These are phyloP conservation scores for Trichoderma guizhouense DNA, from an alignment of 2,329 filamentous ascomycete genomes.

Conservation along the genomic window DNA sequence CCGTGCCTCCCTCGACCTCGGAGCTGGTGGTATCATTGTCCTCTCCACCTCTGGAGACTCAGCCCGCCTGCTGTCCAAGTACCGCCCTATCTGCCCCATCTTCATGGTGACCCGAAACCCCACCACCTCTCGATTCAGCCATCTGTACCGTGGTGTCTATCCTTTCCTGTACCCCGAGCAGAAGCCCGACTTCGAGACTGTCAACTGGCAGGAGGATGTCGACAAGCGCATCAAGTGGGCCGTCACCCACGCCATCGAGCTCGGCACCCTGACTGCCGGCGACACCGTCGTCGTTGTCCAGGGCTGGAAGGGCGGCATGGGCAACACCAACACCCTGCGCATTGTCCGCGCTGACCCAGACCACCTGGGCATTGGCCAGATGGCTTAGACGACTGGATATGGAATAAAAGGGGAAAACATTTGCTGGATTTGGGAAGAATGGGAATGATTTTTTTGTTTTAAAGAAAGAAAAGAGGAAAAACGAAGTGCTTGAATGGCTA, in stretches of 20 bases:
- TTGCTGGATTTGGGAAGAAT: constrained; percentile 10
- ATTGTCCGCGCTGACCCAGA: constrained; percentile 60
- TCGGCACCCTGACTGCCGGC: constrained; percentile 69
- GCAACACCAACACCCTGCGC: constrained; percentile 80
- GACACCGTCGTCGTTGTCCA: constrained; percentile 81
- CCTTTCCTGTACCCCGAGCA: constrained; percentile 90
- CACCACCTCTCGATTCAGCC: constrained; percentile 80
- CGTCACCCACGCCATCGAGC: constrained; percentile 79
- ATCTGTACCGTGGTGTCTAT: constrained; percentile 96
- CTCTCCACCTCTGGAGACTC: constrained; percentile 94
- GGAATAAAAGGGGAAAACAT: neutral
- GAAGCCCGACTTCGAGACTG: constrained; percentile 91
- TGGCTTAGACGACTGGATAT: constrained; percentile 23
- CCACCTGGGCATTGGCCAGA: constrained; percentile 54
- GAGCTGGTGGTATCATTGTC: constrained; percentile 92
- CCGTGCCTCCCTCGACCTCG: constrained; percentile 90
- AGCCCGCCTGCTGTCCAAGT: constrained; percentile 94
- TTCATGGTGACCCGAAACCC: constrained; percentile 96
- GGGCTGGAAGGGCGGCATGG: constrained; percentile 88
- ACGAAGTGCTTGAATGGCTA: constrained; percentile 23
- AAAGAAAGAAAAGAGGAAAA: constrained; percentile 15
- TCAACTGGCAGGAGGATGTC: constrained; percentile 98
- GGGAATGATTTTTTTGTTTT: constrained; percentile 2
- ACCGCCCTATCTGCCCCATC: constrained; percentile 97
- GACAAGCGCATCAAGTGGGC: constrained; percentile 98